Percentiles rank a stretch among this genome's conserved stretches.
Evolutionary conservation across 345 rosid genomes (phyloP).

Genomic region (Melaleuca quinquenervia): DNA sequence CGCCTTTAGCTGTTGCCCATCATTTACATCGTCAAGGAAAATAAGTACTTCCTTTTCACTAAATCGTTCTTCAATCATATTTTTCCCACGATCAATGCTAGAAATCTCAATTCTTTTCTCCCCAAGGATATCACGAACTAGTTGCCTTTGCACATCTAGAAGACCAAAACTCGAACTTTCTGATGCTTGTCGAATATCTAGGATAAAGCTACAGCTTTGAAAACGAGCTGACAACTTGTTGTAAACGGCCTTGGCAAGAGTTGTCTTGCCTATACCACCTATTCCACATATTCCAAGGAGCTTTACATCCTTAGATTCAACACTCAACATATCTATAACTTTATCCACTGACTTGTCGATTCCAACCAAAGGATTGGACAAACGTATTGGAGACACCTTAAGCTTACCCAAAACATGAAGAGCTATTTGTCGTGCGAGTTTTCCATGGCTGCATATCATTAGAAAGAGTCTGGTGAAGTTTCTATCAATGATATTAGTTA

Average conservation of each 20-base stretch:
- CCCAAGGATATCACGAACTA: not conserved
- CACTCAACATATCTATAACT: not conserved
- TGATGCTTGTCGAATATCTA: not conserved
- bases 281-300: not conserved
- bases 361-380: not conserved
- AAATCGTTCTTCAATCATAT: not conserved
- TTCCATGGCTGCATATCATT: not conserved
- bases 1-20: not conserved
- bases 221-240: not conserved
- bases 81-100: not conserved
- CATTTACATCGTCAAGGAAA: not conserved
- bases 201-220: not conserved
- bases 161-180: not conserved
- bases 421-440: not conserved
- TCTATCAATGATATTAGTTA: too few relatives aligned
- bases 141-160: not conserved
- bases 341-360: not conserved
- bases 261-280: not conserved
- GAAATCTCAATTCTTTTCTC: not conserved
- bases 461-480: too few relatives aligned
- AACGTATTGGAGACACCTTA: not conserved
- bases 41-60: not conserved
- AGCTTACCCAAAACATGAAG: not conserved
- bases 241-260: not conserved
- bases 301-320: not conserved